These are phyloP conservation scores for Candida adriatica DNA, from an alignment of 805 yeast species.

Conservation along the genomic window DNA sequence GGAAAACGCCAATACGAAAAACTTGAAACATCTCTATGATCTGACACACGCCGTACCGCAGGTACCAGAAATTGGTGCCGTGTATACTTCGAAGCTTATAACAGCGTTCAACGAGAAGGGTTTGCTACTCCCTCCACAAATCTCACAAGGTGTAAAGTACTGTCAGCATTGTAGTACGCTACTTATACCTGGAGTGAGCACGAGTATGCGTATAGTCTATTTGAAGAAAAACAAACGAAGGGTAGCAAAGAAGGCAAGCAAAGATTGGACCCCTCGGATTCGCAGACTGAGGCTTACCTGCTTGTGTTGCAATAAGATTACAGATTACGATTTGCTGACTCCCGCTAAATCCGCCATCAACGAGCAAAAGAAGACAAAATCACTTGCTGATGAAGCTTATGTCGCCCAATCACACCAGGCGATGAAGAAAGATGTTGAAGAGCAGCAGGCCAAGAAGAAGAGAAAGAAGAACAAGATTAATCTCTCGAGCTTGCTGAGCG, in stretches of 20 bases:
- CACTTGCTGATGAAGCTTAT: too few relatives aligned
- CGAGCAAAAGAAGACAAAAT: background rate
- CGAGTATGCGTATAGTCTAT: conserved; percentile 19
- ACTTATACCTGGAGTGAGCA: conserved; percentile 25
- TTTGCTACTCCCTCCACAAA: conserved; percentile 9
- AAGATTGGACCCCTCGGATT: conserved; percentile 12
- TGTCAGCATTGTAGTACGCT: conserved; percentile 17
- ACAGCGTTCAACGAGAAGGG: conserved; percentile 25
- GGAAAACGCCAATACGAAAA: conserved; percentile 6
- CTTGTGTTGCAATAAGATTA: conserved; percentile 21
- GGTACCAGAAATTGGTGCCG: conserved; percentile 10
- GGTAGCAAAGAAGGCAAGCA: background rate
- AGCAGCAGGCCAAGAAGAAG: background rate
- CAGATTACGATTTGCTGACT: conserved; percentile 10
- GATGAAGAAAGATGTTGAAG: background rate
- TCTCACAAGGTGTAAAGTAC: conserved; percentile 5
- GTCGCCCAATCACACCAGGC: conserved; percentile 23
- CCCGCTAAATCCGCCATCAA: conserved; percentile 4
- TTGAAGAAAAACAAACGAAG: conserved; percentile 1
- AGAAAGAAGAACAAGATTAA: conserved; percentile 40
- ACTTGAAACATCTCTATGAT: conserved; percentile 14
- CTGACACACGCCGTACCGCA: conserved; percentile 12
- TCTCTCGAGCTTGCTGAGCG: conserved; percentile 33
- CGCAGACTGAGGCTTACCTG: conserved; percentile 23
- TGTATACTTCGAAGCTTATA: conserved; percentile 24